Evolutionary conservation across 495 filamentous ascomycete species (phyloP).

Genomic region (Trichoderma gamsii): DNA sequence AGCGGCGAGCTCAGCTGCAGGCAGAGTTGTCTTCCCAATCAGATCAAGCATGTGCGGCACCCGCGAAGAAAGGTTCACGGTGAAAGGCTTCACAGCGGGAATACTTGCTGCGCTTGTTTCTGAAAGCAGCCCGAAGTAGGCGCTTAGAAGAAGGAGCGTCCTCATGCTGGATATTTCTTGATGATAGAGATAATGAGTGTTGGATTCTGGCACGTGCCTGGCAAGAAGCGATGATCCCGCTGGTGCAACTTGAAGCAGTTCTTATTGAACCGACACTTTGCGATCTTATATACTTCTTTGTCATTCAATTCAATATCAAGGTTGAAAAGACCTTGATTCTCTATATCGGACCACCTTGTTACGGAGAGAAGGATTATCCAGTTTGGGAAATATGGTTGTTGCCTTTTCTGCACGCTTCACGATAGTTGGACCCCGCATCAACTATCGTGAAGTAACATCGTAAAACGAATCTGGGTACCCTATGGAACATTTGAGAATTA

Average conservation of each 20-base stretch:
- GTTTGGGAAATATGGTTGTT: background rate
- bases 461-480: background rate
- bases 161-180: background rate
- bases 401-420: background rate
- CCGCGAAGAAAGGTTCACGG: background rate
- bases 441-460: background rate
- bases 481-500: background rate
- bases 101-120: background rate
- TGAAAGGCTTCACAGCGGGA: background rate
- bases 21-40: background rate
- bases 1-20: background rate
- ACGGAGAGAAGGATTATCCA: background rate
- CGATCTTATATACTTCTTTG: no score
- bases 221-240: background rate
- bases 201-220: background rate
- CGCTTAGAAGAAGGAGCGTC: background rate
- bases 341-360: background rate
- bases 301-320: no score
- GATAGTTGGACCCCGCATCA: background rate
- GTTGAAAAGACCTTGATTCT: no score
- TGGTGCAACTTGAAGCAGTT: no score
- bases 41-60: background rate
- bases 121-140: background rate
- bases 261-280: no score
- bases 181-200: background rate